Base-by-base conservation (phyloP, 2,329 filamentous ascomycete genomes). In the Colletotrichum kahawae region DNA sequence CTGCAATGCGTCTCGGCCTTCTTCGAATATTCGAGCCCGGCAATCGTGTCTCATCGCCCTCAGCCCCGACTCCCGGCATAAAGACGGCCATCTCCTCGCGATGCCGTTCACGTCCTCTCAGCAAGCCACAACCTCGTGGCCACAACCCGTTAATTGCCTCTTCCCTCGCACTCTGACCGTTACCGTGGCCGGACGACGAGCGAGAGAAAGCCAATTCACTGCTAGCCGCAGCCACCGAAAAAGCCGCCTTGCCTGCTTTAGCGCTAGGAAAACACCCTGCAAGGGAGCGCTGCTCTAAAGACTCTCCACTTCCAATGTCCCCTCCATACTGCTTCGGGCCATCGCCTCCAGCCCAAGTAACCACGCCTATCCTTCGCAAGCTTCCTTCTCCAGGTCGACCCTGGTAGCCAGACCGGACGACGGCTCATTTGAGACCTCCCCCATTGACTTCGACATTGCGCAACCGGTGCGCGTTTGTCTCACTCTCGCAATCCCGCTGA, bases 261-360 rank as follows among this genome's bases (percentile, higher is more conserved):
- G 63, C 54, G 69, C 69, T 54, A 57, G 43, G 48, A 68, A 75
- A 75, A 67, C 70, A 65, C 51, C 51, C 43, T 24, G 43, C 43
- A 51, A 51, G 73, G 73, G 69, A 48, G 48, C 21, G n/a, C 7
- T 51, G n/a, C 57, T 65, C 59, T 31, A 13, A 56, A 51, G 48
- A 56, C 21, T 73, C 64, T 51, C 71, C 70, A 73, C 70, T 68
- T 60, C 12, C 29, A 51, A 60, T 60, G 27, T 60, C 57, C 27
- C 57, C 69, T 72, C 29, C 48, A 31, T 73, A 34, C 73, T 75
- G 64, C 63, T 75, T 73, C 21, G 73, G 69, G 73, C 57, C 34
- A 63, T 63, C 27, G 51, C 63, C 69, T 64, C 57, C 73, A 75
- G 67, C 34, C 67, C 67, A 69, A 69, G 66, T 10, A 51, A 21